phyloP scores from a whole-genome alignment of 2,329 filamentous ascomycete genomes.

The Orbilia brochopaga region DNA sequence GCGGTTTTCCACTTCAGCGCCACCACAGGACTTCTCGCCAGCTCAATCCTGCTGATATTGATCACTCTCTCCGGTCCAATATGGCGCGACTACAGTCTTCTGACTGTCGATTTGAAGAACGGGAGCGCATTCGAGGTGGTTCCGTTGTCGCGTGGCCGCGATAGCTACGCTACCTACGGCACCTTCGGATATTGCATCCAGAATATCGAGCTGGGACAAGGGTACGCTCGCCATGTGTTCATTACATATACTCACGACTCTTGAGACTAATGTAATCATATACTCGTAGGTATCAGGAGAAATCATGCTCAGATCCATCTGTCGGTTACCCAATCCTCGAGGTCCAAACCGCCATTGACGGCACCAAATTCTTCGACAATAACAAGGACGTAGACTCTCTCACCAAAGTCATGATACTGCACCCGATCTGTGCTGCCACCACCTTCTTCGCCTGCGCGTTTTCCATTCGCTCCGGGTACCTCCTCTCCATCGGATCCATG shows the following conservation, averaged over 20 bases:
- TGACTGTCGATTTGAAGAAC: slow-evolving; percentile 36
- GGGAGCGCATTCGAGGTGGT: slow-evolving; percentile 27
- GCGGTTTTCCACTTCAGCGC: slow-evolving; percentile 30
- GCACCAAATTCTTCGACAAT: slow-evolving; percentile 34
- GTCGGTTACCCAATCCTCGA: slow-evolving; percentile 39
- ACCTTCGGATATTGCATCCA: slow-evolving; percentile 46
- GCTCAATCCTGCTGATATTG: slow-evolving; percentile 16
- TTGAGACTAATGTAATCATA: neutral
- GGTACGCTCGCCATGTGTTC: neutral
- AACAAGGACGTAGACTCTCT: slow-evolving; percentile 32
- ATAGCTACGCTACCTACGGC: slow-evolving; percentile 40
- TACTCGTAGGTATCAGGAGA: slow-evolving; percentile 24
- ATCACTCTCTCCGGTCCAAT: slow-evolving; percentile 41
- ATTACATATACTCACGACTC: too few relatives aligned
- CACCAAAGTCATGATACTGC: slow-evolving; percentile 44
- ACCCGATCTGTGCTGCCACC: slow-evolving; percentile 25
- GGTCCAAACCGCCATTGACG: slow-evolving; percentile 40
- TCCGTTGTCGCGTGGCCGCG: slow-evolving; percentile 36
- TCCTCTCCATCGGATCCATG: slow-evolving; percentile 23
- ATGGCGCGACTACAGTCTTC: slow-evolving; percentile 33
- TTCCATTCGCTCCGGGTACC: slow-evolving; percentile 26
- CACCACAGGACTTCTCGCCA: slow-evolving; percentile 14
- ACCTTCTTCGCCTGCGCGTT: slow-evolving; percentile 25
- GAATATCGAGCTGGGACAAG: slow-evolving; percentile 39
- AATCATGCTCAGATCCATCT: slow-evolving; percentile 29